Percentiles rank a stretch among this genome's conserved stretches.
phyloP scores from a whole-genome alignment of 208 protist species.

The Acanthamoeba lenticulata region DNA sequence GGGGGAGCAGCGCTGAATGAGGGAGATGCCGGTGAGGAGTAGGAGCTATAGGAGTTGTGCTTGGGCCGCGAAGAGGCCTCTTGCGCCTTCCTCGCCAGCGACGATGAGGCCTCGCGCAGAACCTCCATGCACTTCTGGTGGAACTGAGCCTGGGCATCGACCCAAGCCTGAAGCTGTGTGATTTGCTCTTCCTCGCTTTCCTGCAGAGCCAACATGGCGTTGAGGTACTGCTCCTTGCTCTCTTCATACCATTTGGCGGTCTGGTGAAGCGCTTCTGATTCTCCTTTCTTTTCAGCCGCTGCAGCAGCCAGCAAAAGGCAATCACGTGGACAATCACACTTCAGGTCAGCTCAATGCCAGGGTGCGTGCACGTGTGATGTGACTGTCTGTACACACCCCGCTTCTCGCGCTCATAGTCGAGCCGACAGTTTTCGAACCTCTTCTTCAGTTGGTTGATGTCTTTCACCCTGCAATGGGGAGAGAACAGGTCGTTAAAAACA shows the following conservation, averaged over 20 bases:
- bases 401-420: conserved; percentile 38
- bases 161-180: conserved; percentile 4
- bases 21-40: background rate
- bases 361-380: background rate
- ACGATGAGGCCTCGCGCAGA: background rate
- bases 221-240: conserved; percentile 47
- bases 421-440: background rate
- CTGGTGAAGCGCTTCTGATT: conserved; percentile 16
- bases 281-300: conserved; percentile 26
- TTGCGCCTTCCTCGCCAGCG: background rate
- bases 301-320: background rate
- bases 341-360: background rate
- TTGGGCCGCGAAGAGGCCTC: conserved; percentile 13
- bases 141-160: conserved; percentile 4
- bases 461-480: background rate
- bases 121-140: background rate
- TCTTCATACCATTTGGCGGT: background rate
- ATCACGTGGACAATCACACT: background rate
- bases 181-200: conserved; percentile 39
- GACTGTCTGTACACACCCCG: no score
- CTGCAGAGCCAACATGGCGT: conserved; percentile 28
- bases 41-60: no score
- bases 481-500: background rate
- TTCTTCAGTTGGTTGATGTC: conserved; percentile 51
- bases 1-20: background rate